phyloP scores from a whole-genome alignment of 1,139 yeast species.

The Candida frijolesensis region DNA sequence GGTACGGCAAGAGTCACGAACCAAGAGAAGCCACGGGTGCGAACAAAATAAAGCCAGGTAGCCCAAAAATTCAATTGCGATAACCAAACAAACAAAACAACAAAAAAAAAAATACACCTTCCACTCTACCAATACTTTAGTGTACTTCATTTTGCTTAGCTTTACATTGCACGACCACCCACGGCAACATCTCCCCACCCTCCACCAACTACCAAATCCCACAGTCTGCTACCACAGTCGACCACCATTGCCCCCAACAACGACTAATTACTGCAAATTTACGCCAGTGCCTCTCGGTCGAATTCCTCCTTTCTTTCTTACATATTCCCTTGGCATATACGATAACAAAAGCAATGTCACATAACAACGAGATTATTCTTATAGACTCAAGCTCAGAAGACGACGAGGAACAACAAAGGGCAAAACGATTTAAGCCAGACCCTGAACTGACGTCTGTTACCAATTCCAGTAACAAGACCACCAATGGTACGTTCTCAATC shows the following conservation, averaged over 20 bases:
- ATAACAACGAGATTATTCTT: conserved; percentile 20
- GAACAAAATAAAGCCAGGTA: neutral
- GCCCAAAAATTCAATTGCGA: too few species aligned
- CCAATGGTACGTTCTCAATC: conserved; percentile 6
- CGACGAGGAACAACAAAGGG: conserved; percentile 9
- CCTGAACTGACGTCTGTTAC: neutral
- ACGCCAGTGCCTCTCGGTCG: neutral
- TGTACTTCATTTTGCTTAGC: neutral
- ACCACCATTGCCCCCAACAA: neutral
- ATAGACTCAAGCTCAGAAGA: conserved; percentile 23
- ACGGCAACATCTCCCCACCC: too few species aligned
- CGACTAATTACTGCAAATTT: conserved; percentile 1
- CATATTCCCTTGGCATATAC: too few species aligned
- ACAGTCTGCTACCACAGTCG: neutral
- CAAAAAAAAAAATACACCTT: neutral
- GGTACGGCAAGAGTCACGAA: too few species aligned
- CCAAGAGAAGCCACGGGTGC: neutral
- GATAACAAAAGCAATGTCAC: neutral
- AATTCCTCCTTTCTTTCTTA: too few species aligned
- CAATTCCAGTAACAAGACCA: neutral
- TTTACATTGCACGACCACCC: neutral
- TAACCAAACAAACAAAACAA: neutral
- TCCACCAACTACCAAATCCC: neutral
- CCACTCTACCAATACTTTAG: neutral
- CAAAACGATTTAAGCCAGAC: conserved; percentile 15